These are phyloP conservation scores for Camellia sinensis DNA, from an alignment of 148 eudicot genomes.

Conservation along the genomic window DNA sequence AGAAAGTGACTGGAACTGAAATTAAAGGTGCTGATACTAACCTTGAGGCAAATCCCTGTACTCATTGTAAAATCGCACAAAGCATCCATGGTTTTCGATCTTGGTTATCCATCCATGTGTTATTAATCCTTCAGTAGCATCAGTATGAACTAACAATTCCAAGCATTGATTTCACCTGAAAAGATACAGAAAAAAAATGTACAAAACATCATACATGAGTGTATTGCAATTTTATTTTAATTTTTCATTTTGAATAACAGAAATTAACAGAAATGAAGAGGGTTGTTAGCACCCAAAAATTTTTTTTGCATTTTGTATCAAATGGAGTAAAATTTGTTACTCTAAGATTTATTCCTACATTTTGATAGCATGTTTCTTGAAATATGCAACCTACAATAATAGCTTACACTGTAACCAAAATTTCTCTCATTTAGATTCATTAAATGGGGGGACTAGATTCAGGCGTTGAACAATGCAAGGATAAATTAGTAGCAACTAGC, in stretches of 20 bases:
- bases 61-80: conserved; percentile 90
- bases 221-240: background rate
- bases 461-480: background rate
- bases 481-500: background rate
- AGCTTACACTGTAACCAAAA: background rate
- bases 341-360: background rate
- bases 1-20: background rate
- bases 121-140: conserved; percentile 74
- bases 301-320: background rate
- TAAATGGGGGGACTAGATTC: background rate
- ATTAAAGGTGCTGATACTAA: conserved; percentile 17
- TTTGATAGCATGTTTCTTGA: background rate
- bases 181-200: background rate
- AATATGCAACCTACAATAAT: background rate
- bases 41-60: conserved; percentile 94
- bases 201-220: background rate
- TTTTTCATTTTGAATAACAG: background rate
- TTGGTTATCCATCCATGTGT: conserved; percentile 98
- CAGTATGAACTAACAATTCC: conserved; percentile 73
- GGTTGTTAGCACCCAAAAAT: background rate
- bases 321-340: background rate
- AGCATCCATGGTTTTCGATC: conserved; percentile 83
- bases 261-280: too few species aligned
- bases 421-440: background rate
- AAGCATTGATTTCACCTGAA: conserved; percentile 88